A percentile compares a stretch with the other conserved stretches of the same genome.
Conservation (phyloP, 2,329 filamentous ascomycete species). For the Escovopsis sp. region DNA sequence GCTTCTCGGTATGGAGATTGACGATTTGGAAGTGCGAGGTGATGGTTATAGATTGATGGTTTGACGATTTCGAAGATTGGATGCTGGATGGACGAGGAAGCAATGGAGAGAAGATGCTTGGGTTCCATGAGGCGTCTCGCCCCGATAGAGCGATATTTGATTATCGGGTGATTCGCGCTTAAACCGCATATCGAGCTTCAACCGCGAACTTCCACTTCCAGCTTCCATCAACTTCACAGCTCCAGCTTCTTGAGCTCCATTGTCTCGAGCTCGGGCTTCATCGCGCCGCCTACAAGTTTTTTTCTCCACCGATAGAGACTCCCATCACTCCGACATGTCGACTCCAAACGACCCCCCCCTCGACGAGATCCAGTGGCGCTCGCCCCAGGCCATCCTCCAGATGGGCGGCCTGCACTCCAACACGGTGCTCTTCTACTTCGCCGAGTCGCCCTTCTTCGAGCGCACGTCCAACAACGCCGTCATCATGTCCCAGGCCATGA, state of each 20-base stretch:
- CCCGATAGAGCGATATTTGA: no score
- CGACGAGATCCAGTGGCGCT: constrained; percentile 55
- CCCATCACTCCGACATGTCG: constrained; percentile 20
- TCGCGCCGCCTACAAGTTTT: no score
- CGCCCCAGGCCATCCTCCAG: constrained; percentile 31
- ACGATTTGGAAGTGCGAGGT: no score
- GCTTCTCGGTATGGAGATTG: no score
- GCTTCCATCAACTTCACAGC: neutral
- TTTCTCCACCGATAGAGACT: neutral
- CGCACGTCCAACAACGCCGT: constrained; percentile 53
- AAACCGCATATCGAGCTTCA: no score
- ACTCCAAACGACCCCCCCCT: constrained; percentile 36
- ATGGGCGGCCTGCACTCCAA: constrained; percentile 50
- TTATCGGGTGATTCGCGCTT: no score
- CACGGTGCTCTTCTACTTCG: constrained; percentile 52
- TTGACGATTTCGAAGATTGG: no score
- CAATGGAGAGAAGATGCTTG: no score
- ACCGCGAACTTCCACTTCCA: no score
- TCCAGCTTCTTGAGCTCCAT: neutral
- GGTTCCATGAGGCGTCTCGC: no score
- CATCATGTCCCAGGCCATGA: constrained; percentile 45
- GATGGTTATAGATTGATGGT: no score
- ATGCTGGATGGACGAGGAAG: no score
- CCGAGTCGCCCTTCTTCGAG: constrained; percentile 54
- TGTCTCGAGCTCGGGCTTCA: neutral